Percentiles rank a stretch among this genome's conserved stretches.
These are phyloP conservation scores for Jatropha curcas DNA, from an alignment of 345 rosid species.

Conservation along the genomic window DNA sequence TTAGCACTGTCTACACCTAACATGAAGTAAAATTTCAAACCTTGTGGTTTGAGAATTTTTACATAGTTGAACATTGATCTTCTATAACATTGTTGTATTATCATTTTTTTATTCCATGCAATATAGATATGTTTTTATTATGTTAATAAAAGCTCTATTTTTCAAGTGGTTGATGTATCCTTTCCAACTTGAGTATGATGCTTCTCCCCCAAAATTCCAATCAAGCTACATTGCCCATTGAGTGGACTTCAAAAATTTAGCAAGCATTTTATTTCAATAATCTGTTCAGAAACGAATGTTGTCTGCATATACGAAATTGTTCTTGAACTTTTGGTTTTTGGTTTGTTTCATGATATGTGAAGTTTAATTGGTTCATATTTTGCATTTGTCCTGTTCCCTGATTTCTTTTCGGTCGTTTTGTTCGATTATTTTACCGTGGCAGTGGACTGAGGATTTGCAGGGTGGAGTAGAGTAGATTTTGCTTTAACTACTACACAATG, in stretches of 20 bases:
- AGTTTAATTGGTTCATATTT: too few relatives aligned
- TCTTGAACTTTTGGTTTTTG: too few relatives aligned
- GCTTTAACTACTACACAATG: too few relatives aligned
- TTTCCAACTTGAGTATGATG: constrained; percentile 1
- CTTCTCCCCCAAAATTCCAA: neutral
- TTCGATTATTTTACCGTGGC: too few relatives aligned
- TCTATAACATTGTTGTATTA: neutral
- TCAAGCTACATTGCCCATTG: neutral
- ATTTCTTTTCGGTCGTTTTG: too few relatives aligned
- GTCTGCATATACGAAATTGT: too few relatives aligned
- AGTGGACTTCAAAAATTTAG: neutral
- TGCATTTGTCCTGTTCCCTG: too few relatives aligned
- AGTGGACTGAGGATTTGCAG: too few relatives aligned
- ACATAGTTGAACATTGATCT: neutral
- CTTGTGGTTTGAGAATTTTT: neutral
- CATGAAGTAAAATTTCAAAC: neutral
- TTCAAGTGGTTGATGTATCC: neutral
- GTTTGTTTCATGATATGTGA: too few relatives aligned
- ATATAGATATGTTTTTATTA: too few relatives aligned
- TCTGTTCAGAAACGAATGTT: neutral
- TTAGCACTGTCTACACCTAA: neutral
- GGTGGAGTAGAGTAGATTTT: too few relatives aligned
- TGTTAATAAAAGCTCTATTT: too few relatives aligned
- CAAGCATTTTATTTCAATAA: neutral
- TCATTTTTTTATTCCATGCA: neutral